These are phyloP conservation scores for Penicillium lagena DNA, from an alignment of 495 filamentous ascomycete genomes.

Conservation along the genomic window DNA sequence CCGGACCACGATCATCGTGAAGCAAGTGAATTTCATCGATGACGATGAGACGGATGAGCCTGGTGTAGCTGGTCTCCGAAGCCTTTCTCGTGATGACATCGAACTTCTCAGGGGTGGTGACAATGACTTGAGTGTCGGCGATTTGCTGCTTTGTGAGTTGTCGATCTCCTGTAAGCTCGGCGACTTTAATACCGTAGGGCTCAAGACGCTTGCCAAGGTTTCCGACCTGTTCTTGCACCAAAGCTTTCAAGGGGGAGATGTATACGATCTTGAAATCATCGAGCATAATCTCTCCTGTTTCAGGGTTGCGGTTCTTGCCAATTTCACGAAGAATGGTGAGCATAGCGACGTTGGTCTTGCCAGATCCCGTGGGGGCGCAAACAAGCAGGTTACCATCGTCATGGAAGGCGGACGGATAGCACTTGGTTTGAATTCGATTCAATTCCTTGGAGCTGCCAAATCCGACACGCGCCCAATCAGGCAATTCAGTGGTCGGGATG, in stretches of 20 bases:
- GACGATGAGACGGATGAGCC: slow-evolving; percentile 87
- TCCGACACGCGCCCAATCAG: slow-evolving; percentile 82
- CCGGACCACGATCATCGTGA: slow-evolving; percentile 95
- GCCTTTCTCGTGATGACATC: slow-evolving; percentile 99
- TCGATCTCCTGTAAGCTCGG: slow-evolving; percentile 92
- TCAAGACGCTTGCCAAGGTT: slow-evolving; percentile 91
- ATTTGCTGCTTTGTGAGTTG: slow-evolving; percentile 99
- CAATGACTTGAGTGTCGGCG: slow-evolving; percentile 94
- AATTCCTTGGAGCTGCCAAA: slow-evolving; percentile 77
- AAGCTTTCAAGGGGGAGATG: slow-evolving; percentile 92
- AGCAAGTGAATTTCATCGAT: slow-evolving; percentile 98
- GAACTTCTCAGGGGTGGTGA: slow-evolving; percentile 98
- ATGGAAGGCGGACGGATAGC: slow-evolving; percentile 83
- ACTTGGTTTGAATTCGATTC: slow-evolving; percentile 92
- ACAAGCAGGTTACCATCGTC: slow-evolving; percentile 97
- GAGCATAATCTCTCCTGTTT: slow-evolving; percentile 82
- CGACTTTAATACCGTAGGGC: slow-evolving; percentile 84
- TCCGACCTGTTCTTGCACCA: slow-evolving; percentile 95
- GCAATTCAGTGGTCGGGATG: slow-evolving; percentile 78
- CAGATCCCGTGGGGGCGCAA: slow-evolving; percentile 93
- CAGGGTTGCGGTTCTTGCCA: slow-evolving; percentile 83
- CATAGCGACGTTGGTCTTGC: slow-evolving; percentile 99
- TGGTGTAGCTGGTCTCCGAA: slow-evolving; percentile 94
- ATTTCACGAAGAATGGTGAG: slow-evolving; percentile 93
- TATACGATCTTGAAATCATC: slow-evolving; percentile 99